These are phyloP conservation scores for Pisolithus thermaeus DNA, from an alignment of 1,284 basidiomycete species.

Conservation along the genomic window DNA sequence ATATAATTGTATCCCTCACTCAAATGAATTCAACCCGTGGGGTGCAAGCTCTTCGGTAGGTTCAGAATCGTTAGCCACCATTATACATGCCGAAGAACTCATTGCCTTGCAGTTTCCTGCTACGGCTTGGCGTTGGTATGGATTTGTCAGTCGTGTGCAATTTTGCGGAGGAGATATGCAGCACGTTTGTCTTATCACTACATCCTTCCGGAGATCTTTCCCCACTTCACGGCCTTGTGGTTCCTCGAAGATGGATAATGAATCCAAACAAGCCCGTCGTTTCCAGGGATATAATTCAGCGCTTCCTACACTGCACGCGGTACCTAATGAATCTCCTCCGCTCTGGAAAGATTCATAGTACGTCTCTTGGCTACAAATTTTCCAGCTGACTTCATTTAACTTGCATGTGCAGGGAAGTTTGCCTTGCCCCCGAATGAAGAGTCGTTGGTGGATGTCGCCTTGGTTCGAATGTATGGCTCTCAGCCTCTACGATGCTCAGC, in stretches of 20 bases:
- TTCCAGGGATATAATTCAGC: not conserved
- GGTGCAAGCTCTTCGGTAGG: not conserved
- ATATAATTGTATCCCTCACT: no score
- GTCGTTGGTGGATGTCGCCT: not conserved
- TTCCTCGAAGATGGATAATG: not conserved
- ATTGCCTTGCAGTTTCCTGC: not conserved
- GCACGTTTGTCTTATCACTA: constrained; percentile 31
- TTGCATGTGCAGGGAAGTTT: not conserved
- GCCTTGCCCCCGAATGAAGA: not conserved
- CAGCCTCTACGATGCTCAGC: no score
- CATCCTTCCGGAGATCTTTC: constrained; percentile 6
- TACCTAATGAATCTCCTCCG: not conserved
- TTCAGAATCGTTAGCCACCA: not conserved
- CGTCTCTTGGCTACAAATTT: not conserved
- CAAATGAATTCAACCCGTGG: not conserved
- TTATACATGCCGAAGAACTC: not conserved
- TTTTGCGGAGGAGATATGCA: constrained; percentile 38
- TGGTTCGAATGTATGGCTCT: not conserved
- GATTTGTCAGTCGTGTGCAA: constrained; percentile 42
- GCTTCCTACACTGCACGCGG: not conserved
- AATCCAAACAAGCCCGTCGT: not conserved
- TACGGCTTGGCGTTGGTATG: constrained; percentile 12
- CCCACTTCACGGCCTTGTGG: not conserved
- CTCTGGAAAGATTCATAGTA: not conserved
- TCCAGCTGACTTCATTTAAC: not conserved